A percentile compares a stretch with the other conserved stretches of the same genome.
Evolutionary conservation across 306 rosid species (phyloP).

Genomic region (Prunus persica): Prunus_persica_NCBIv2 NC_034015.1:16073501-16074000

Average conservation of each 20-base stretch:
- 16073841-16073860: background rate
- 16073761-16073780: background rate
- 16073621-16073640: background rate
- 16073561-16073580: background rate
- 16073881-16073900: background rate
- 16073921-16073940: background rate
- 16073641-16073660: background rate
- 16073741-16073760: background rate
- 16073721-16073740: background rate
- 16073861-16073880: background rate
- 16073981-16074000: no score
- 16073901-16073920: background rate
- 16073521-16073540: background rate
- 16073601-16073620: background rate
- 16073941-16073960: background rate
- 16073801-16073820: background rate
- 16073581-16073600: background rate
- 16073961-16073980: no score
- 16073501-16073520: slow-evolving; percentile 1
- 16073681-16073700: background rate
- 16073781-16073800: background rate
- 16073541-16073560: background rate
- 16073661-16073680: background rate
- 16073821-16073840: background rate
- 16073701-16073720: background rate